Evolutionary conservation across 345 rosid genomes (phyloP), one percentile per base, ranked within the genome.

Genomic region (rapeseed (Brassica napus)): DNA sequence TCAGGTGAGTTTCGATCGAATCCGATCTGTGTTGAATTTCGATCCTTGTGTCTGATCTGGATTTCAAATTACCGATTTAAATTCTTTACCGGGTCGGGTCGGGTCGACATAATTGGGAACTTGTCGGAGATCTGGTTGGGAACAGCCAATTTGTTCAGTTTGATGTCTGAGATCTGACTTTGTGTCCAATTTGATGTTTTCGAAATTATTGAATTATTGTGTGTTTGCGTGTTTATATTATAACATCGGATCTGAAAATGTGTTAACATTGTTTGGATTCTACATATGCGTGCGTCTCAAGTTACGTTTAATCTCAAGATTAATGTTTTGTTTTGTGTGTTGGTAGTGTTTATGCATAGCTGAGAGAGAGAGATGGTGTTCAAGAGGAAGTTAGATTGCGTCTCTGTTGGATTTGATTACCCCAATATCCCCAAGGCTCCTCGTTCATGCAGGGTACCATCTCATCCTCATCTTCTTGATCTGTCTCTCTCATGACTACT

Each of bases 401-500:
- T 88, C 75, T 81, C 86, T 71, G 82, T 80, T 75, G 89, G 87
- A 64, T 90, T 95, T 85, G 85, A 81, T 30, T 82, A 89, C 64
- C 84, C 87, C 15, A 73, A 68, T 10, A 65, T 95, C 78, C 99
- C 99, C 18, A 88, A 84, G 70, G 97, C 86, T 82, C 98, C 98
- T 60, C 93, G 99, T 83, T 93, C 99, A 4, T 81, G 86, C 61
- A 88, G 98, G 87, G 99, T 95, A 83, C 21, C 52, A 15, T 65
- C 8, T 60, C 32, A 39, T 35, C 57, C 76, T 35, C 59, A 15
- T 65, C 47, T 71, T 42, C 47, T 71, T 1, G 72, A 81, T 76
- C 63, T 23, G 16, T 26, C 55, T 52, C 69, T 71, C 65, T 84
- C 42, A 81, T 62, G 79, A 44, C 5, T 10, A 39, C 47, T 44